Evolutionary conservation across 139 green algal genomes (phyloP).

Genomic region (Tetraselmis chui): DNA sequence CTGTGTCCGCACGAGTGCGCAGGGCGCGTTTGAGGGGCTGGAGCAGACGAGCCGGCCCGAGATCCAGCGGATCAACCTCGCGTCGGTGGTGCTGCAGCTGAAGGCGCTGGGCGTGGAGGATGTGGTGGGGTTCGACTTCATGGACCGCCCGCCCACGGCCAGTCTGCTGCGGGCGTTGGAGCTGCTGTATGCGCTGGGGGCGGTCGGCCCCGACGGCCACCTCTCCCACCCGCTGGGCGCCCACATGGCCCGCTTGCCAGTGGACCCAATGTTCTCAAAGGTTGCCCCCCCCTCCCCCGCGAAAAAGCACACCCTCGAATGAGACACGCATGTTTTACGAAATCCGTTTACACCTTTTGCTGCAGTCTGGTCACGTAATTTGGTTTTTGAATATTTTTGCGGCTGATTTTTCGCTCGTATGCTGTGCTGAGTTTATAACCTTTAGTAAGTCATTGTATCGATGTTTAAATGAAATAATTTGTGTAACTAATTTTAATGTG

Average conservation of each 20-base stretch:
- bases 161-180: conserved; percentile 55
- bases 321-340: too few species aligned
- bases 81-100: conserved; percentile 66
- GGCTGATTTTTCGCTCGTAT: too few species aligned
- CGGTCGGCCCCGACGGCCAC: conserved; percentile 52
- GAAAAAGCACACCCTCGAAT: too few species aligned
- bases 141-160: conserved; percentile 47
- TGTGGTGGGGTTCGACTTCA: conserved; percentile 67
- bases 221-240: conserved; percentile 45
- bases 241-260: conserved; percentile 64
- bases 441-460: too few species aligned
- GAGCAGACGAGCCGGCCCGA: conserved; percentile 64
- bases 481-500: too few species aligned
- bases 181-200: conserved; percentile 67
- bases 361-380: too few species aligned
- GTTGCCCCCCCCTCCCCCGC: neutral
- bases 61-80: conserved; percentile 75
- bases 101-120: conserved; percentile 69
- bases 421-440: too few species aligned
- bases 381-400: too few species aligned
- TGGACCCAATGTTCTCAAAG: conserved; percentile 75
- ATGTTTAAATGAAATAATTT: too few species aligned
- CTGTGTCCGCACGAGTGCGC: too few species aligned
- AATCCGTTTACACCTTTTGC: too few species aligned
- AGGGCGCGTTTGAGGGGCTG: conserved; percentile 49